A percentile compares a stretch with the other conserved stretches of the same genome.
Evolutionary conservation across 2,329 filamentous ascomycete genomes (phyloP).

Genomic region (Amauroascus verrucosus): DNA sequence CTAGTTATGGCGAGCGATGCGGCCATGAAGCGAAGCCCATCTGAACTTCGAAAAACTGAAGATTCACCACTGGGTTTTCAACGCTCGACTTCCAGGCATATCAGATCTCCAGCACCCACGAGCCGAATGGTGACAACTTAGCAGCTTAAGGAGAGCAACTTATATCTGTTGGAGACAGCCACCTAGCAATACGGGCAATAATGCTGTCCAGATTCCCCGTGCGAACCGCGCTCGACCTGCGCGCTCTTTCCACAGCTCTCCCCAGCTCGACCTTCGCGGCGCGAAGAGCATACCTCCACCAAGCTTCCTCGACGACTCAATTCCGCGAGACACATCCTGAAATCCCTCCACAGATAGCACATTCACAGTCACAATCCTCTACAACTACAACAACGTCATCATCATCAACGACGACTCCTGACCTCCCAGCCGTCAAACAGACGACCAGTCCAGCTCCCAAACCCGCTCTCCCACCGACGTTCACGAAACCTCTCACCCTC

Average conservation of each 20-base stretch:
- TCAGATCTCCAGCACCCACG: not conserved
- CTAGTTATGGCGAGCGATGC: constrained; percentile 6
- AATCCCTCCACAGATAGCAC: constrained; percentile 21
- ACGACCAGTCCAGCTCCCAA: constrained; percentile 21
- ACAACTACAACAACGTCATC: constrained; percentile 6
- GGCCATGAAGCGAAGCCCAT: constrained; percentile 4
- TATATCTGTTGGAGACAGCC: not conserved
- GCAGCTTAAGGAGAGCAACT: not conserved
- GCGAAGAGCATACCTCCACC: constrained; percentile 35
- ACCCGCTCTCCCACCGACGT: constrained; percentile 30
- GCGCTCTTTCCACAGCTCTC: constrained; percentile 6
- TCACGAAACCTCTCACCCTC: constrained; percentile 32
- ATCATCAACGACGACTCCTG: not conserved
- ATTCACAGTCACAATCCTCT: constrained; percentile 15
- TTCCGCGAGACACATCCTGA: constrained; percentile 24
- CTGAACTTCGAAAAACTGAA: not conserved
- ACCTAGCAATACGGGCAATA: constrained; percentile 3
- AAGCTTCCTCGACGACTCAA: constrained; percentile 25
- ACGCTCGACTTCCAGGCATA: not conserved
- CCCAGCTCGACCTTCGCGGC: constrained; percentile 10
- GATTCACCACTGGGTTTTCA: too few relatives aligned
- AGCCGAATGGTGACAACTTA: not conserved
- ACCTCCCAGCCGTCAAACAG: constrained; percentile 12
- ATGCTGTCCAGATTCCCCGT: constrained; percentile 32
- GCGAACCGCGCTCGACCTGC: constrained; percentile 22